A percentile compares a stretch with the other conserved stretches of the same genome.
These are phyloP conservation scores for Fusarium sp. DNA, from an alignment of 2,329 filamentous ascomycete genomes.

Conservation along the genomic window DNA sequence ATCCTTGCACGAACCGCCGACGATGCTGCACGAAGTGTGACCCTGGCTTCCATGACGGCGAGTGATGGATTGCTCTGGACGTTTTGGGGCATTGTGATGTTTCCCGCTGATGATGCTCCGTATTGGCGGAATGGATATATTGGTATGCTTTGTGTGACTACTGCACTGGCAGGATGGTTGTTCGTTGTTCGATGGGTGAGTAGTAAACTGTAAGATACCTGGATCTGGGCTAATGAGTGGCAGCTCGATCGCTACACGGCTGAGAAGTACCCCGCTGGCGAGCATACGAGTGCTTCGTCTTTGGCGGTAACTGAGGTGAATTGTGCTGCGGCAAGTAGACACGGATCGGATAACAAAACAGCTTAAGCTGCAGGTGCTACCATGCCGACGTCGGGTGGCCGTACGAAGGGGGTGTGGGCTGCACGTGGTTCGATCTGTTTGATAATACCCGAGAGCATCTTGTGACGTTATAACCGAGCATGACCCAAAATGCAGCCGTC, in stretches of 20 bases:
- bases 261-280: constrained; percentile 8
- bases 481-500: too few species aligned
- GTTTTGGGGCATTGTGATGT: constrained; percentile 60
- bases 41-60: constrained; percentile 57
- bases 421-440: too few species aligned
- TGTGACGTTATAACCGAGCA: too few species aligned
- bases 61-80: constrained; percentile 57
- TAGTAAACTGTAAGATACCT: rapidly evolving
- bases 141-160: constrained; percentile 40
- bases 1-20: constrained; percentile 47
- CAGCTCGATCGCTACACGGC: constrained; percentile 29
- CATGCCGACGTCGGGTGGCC: too few species aligned
- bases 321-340: not conserved
- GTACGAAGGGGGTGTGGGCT: too few species aligned
- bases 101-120: constrained; percentile 57
- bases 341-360: rapidly evolving
- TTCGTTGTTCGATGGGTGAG: constrained; percentile 41
- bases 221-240: rapidly evolving
- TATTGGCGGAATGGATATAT: constrained; percentile 54
- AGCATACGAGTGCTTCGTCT: not conserved
- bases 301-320: not conserved
- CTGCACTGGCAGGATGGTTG: constrained; percentile 15
- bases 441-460: too few species aligned
- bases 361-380: not conserved
- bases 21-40: constrained; percentile 56